Conservation (phyloP, 1,284 basidiomycete species). For the Ustilago hordei region DNA sequence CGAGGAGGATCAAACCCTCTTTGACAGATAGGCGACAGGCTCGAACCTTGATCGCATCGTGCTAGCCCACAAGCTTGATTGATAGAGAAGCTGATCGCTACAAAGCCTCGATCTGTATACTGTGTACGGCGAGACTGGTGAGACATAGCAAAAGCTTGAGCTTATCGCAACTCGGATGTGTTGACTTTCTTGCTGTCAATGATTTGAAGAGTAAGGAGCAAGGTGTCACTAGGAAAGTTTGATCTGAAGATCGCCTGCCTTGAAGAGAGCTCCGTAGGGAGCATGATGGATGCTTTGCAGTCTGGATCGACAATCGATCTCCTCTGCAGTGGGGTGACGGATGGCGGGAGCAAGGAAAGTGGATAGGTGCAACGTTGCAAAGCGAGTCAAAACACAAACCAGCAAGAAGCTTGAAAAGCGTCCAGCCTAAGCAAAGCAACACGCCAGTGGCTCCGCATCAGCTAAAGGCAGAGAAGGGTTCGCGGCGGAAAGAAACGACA, state of each 20-base stretch:
- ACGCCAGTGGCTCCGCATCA: not conserved
- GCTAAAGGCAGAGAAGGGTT: not conserved
- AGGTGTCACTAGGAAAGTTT: not conserved
- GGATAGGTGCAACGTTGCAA: not conserved
- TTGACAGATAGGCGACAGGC: no score
- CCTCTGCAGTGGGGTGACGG: conserved; percentile 1
- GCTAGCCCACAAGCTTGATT: not conserved
- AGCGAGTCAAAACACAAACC: not conserved
- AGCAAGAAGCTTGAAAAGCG: not conserved
- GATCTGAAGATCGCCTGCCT: not conserved
- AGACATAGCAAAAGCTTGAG: not conserved
- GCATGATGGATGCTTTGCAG: not conserved
- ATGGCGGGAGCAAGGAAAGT: not conserved
- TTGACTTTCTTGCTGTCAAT: not conserved
- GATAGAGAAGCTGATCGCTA: not conserved
- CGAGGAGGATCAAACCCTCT: no score
- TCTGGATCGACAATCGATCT: not conserved
- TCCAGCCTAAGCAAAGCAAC: not conserved
- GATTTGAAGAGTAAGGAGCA: not conserved
- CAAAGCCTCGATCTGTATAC: not conserved
- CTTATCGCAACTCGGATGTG: not conserved
- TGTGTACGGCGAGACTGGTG: not conserved
- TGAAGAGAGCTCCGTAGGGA: not conserved
- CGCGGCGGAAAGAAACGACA: not conserved
- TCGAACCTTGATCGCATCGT: no score